Evolutionary conservation across 1,284 basidiomycete genomes (phyloP).

Genomic region (Neolentinus lepideus): DNA sequence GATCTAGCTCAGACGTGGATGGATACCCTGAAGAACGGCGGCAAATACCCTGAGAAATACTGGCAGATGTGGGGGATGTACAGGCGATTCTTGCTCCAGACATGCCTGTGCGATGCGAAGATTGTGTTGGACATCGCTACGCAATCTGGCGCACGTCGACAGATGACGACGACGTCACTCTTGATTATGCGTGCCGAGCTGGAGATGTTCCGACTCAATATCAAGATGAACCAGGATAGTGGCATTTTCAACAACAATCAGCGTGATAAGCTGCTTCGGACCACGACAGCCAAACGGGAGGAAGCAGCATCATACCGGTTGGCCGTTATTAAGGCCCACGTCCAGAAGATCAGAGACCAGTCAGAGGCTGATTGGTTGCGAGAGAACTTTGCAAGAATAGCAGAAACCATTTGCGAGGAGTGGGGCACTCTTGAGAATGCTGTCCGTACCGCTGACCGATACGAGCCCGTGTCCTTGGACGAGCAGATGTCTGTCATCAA

Average conservation of each 20-base stretch:
- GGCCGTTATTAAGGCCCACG: neutral
- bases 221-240: constrained; percentile 6
- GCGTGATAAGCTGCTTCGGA: constrained; percentile 12
- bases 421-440: constrained; percentile 25
- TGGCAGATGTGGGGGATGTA: constrained; percentile 29
- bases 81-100: constrained; percentile 30
- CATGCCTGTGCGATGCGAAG: constrained; percentile 32
- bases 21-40: constrained; percentile 12
- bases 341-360: constrained; percentile 9
- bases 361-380: constrained; percentile 28
- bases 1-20: constrained; percentile 24
- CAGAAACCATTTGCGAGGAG: constrained; percentile 26
- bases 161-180: constrained; percentile 28
- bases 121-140: constrained; percentile 30
- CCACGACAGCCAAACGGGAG: constrained; percentile 6
- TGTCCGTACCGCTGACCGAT: constrained; percentile 27
- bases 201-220: constrained; percentile 29
- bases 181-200: constrained; percentile 31
- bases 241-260: neutral
- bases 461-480: constrained; percentile 36
- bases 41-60: constrained; percentile 7
- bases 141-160: constrained; percentile 27
- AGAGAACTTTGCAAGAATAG: constrained; percentile 23
- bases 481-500: constrained; percentile 40
- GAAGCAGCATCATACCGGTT: neutral